phyloP scores from a whole-genome alignment of 768 basidiomycete species.

The Lactarius sp. region DNA sequence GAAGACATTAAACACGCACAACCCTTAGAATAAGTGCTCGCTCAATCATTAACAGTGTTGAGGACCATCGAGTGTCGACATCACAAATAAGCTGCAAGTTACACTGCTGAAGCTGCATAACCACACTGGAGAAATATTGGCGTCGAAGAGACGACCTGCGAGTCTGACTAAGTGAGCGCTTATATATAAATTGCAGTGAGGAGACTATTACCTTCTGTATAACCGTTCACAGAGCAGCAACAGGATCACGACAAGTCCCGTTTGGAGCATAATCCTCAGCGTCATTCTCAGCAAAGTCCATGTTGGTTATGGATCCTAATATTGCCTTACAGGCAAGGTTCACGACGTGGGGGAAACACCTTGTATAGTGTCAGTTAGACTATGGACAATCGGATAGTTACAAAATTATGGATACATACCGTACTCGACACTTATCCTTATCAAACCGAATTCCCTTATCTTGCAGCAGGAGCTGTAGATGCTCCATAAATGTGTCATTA shows the following conservation, averaged over 20 bases:
- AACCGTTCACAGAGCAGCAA: too few species aligned
- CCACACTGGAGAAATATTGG: background rate
- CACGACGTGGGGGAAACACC: constrained; percentile 26
- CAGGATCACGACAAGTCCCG: too few species aligned
- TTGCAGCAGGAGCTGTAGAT: background rate
- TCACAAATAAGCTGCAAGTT: constrained; percentile 22
- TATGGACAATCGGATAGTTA: too few species aligned
- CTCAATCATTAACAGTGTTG: constrained; percentile 27
- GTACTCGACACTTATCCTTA: constrained; percentile 21
- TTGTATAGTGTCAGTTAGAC: background rate
- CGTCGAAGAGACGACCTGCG: background rate
- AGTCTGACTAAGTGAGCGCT: background rate
- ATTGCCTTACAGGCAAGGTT: constrained; percentile 18
- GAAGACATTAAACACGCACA: too few species aligned
- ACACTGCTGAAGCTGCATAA: background rate
- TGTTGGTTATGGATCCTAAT: background rate
- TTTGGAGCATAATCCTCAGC: background rate
- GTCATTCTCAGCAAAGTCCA: background rate
- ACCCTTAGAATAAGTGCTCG: constrained; percentile 24
- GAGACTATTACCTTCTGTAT: too few species aligned
- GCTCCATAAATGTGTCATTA: constrained; percentile 22
- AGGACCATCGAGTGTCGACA: constrained; percentile 29
- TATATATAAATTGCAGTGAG: too few species aligned
- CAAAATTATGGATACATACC: constrained; percentile 5
- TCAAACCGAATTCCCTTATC: constrained; percentile 23